Evolutionary conservation across 2,329 filamentous ascomycete species (phyloP), one percentile per base, ranked within the genome.

Genomic region (Fusarium sterilihyphosum): DNA sequence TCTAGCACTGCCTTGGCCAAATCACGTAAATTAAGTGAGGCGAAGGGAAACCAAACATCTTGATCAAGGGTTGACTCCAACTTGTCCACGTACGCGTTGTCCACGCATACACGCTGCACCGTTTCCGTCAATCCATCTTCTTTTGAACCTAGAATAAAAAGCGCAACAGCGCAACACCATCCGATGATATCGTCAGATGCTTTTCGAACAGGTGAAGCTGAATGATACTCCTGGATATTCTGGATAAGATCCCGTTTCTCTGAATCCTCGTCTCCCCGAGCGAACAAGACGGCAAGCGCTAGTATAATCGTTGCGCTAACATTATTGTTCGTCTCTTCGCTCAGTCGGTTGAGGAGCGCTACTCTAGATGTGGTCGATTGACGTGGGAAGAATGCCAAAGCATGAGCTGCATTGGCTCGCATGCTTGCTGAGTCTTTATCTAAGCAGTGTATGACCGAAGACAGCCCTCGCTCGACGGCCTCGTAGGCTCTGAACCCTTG

Each of bases 301-400:
- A 59, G n/a, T 2, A 49, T 24, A 18, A 17, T 18, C 9, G 56
- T 59, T 2, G 7, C 56, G 8, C 41, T 11, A 4, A 59, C 33
- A 9, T 33, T 24, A 1, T 18, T 8, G 0, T 3, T 29, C 3
- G 10, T 38, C 24, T 59, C 41, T 12, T 14, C 4, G 1, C 10
- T 4, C 8, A 50, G 16, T 6, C 13, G 4, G 3, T 26, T 14
- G 1, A 41, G 8, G 7, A 61, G 35, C 5, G 17, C 44, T 10
- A 5, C 3, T 12, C 4, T 8, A 7, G 35, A 61, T 4, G 17
- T 3, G 14, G 8, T 13, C 20, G 18, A 40, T 1, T 20, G 26
- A 6, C 44, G 35, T 17, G 35, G 44, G 24, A 52, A 61, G 20
- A 53, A 53, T 6, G 58, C 33, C 35, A 61, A 53, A 24, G 58